Percentiles rank a stretch among this genome's conserved stretches.
phyloP scores from a whole-genome alignment of 2,329 filamentous ascomycete genomes.

The Diaporthe longicolla region DNA sequence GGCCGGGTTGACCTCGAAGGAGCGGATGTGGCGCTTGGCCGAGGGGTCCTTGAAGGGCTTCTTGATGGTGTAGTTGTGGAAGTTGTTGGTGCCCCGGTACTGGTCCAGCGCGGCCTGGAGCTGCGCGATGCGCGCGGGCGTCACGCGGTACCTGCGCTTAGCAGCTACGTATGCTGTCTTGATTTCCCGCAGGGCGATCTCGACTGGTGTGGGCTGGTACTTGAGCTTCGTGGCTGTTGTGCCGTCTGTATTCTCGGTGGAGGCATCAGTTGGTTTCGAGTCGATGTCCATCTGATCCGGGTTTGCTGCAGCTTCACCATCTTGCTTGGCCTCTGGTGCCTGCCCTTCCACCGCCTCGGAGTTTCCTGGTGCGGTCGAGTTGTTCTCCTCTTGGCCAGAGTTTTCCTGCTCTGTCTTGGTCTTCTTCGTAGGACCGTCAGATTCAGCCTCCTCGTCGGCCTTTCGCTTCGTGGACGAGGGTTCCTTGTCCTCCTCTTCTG shows the following conservation, averaged over 20 bases:
- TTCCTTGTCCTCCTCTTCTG: slow-evolving; percentile 42
- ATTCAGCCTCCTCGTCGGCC: slow-evolving; percentile 32
- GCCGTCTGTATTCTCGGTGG: slow-evolving; percentile 25
- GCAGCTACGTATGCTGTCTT: slow-evolving; percentile 86
- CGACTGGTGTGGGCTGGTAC: slow-evolving; percentile 64
- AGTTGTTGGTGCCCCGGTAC: slow-evolving; percentile 90
- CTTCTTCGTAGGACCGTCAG: slow-evolving; percentile 36
- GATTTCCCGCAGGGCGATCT: slow-evolving; percentile 78
- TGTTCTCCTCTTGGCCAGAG: slow-evolving; percentile 15
- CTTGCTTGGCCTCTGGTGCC: slow-evolving; percentile 37
- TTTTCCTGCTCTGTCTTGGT: slow-evolving; percentile 39
- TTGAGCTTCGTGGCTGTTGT: slow-evolving; percentile 43
- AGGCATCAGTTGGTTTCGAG: slow-evolving; percentile 24
- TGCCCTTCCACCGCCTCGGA: background rate
- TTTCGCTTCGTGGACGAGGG: slow-evolving; percentile 37
- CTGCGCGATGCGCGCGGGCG: slow-evolving; percentile 76
- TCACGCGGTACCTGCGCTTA: slow-evolving; percentile 88
- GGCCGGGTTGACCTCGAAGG: slow-evolving; percentile 81
- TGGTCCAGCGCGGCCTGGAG: slow-evolving; percentile 81
- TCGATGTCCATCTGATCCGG: slow-evolving; percentile 29
- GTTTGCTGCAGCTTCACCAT: background rate
- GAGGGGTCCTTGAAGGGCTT: slow-evolving; percentile 87
- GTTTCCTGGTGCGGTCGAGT: background rate
- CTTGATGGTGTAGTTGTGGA: slow-evolving; percentile 97
- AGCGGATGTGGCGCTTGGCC: slow-evolving; percentile 91